These are phyloP conservation scores for Nicotiana noctiflora DNA, from an alignment of 257 asterid genomes.

Conservation along the genomic window DNA sequence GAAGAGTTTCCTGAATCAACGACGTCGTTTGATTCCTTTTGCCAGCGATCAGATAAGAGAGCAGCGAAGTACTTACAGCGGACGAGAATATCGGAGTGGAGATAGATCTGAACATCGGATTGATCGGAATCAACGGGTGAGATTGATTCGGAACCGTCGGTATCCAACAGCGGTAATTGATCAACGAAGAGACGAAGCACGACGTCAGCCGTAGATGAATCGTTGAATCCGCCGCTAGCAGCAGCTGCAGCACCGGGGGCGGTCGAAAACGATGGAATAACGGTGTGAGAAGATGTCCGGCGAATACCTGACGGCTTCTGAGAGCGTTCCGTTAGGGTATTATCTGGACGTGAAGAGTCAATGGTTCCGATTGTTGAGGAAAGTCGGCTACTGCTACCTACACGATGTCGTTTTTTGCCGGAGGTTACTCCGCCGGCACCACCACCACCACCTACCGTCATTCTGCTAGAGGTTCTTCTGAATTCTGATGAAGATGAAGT, in stretches of 20 bases:
- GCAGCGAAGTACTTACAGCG: slow-evolving; percentile 61
- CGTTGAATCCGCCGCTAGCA: slow-evolving; percentile 42
- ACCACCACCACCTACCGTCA: slow-evolving; percentile 6
- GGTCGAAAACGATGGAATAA: slow-evolving; percentile 13
- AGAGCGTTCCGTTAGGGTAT: slow-evolving; percentile 30
- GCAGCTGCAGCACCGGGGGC: background rate
- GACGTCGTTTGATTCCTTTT: slow-evolving; percentile 18
- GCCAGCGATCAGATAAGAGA: slow-evolving; percentile 74
- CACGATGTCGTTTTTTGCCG: slow-evolving; percentile 55
- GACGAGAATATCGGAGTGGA: slow-evolving; percentile 51
- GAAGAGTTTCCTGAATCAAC: slow-evolving; percentile 21
- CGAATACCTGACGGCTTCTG: slow-evolving; percentile 33
- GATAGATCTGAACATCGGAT: slow-evolving; percentile 47
- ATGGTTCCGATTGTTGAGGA: slow-evolving; percentile 28
- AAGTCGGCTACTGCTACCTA: slow-evolving; percentile 30
- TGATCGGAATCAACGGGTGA: slow-evolving; percentile 21
- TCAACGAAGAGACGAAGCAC: slow-evolving; percentile 56
- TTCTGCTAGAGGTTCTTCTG: background rate
- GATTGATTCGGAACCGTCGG: slow-evolving; percentile 23
- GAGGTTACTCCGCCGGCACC: slow-evolving; percentile 12
- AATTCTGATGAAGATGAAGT: background rate
- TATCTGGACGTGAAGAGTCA: slow-evolving; percentile 32
- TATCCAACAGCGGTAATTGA: slow-evolving; percentile 15
- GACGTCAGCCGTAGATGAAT: slow-evolving; percentile 55
- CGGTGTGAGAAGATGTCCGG: slow-evolving; percentile 33